Evolutionary conservation across 768 basidiomycete genomes (phyloP).

Genomic region (Trametes meyenii): DNA sequence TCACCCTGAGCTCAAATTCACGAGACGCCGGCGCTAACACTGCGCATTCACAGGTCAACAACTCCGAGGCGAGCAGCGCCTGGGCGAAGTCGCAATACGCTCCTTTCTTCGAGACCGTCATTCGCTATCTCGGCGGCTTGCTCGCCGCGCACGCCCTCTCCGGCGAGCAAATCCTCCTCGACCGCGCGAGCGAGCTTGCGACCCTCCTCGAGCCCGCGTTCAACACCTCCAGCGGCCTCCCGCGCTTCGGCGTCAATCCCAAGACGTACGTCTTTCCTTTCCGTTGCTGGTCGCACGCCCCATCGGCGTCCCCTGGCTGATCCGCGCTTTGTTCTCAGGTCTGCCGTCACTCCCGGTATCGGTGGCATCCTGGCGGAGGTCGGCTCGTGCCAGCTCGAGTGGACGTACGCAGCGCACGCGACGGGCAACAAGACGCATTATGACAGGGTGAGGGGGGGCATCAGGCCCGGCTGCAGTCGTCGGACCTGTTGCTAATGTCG

Average conservation of each 20-base stretch:
- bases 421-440: constrained; percentile 71
- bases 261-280: constrained; percentile 44
- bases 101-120: constrained; percentile 85
- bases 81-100: constrained; percentile 28
- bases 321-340: constrained; percentile 34
- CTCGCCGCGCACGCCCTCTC: constrained; percentile 82
- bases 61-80: background rate
- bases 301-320: background rate
- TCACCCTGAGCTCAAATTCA: too few species aligned
- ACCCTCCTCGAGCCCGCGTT: constrained; percentile 71
- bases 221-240: constrained; percentile 67
- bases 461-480: background rate
- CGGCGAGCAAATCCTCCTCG: constrained; percentile 58
- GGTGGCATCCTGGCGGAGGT: constrained; percentile 76
- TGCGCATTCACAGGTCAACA: background rate
- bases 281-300: too few species aligned
- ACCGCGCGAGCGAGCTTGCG: constrained; percentile 75
- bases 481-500: background rate
- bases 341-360: constrained; percentile 37
- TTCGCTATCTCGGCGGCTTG: constrained; percentile 88
- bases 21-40: too few species aligned
- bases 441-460: constrained; percentile 47
- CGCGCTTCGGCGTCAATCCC: constrained; percentile 68
- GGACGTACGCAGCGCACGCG: constrained; percentile 77
- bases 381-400: constrained; percentile 81